These are phyloP conservation scores for Trichoderma lentiforme DNA, from an alignment of 2,329 filamentous ascomycete species.

Conservation along the genomic window DNA sequence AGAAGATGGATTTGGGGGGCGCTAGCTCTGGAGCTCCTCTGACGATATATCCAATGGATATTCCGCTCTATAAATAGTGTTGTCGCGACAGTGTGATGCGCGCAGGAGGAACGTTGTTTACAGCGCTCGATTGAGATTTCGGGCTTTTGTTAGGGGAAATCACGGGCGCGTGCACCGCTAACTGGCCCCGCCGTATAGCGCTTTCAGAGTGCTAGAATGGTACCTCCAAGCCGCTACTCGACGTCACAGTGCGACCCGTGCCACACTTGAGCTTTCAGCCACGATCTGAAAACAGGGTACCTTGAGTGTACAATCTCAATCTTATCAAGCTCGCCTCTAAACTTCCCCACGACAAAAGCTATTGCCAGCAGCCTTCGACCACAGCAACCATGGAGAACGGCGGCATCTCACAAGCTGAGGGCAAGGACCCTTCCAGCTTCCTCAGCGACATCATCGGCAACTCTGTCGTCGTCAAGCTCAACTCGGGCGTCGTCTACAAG, in stretches of 20 bases:
- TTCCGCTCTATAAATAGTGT: neutral
- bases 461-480: conserved; percentile 92
- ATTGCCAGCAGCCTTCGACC: neutral
- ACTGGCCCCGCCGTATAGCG: conserved; percentile 3
- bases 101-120: neutral
- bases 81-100: neutral
- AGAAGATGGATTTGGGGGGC: neutral
- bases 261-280: conserved; percentile 2
- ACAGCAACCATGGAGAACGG: conserved; percentile 69
- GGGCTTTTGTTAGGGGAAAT: conserved; percentile 5
- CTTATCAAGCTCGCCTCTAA: neutral
- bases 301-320: neutral
- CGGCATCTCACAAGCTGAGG: conserved; percentile 59
- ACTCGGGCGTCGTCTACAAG: conserved; percentile 98
- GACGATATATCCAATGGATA: neutral
- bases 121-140: conserved; percentile 3
- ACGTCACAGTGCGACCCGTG: conserved; percentile 20
- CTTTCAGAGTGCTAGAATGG: neutral
- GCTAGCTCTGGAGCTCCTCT: neutral
- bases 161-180: conserved; percentile 12
- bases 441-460: conserved; percentile 92
- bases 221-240: neutral
- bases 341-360: conserved; percentile 13
- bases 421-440: conserved; percentile 91
- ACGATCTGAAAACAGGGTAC: neutral